phyloP scores from a whole-genome alignment of 768 basidiomycete species.

The Kwoniella bestiolae region DNA sequence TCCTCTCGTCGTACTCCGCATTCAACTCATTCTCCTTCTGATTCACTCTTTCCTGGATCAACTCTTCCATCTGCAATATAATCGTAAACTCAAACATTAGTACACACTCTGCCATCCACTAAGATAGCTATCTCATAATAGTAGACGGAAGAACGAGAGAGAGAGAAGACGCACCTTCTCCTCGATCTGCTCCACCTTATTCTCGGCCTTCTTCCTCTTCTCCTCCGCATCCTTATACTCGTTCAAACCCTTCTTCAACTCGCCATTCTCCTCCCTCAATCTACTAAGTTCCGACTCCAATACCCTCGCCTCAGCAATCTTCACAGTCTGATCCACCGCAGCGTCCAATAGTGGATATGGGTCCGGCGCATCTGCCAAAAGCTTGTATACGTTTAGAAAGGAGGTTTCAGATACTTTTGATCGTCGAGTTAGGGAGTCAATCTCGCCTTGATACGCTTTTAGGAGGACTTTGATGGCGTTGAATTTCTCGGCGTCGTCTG shows the following conservation, averaged over 20 bases:
- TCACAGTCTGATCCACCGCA: slow-evolving; percentile 93
- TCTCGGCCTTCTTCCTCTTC: slow-evolving; percentile 75
- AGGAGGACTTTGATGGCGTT: slow-evolving; percentile 85
- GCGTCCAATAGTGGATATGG: slow-evolving; percentile 95
- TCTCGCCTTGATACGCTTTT: slow-evolving; percentile 96
- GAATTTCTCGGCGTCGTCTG: slow-evolving; percentile 80
- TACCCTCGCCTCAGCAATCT: slow-evolving; percentile 77
- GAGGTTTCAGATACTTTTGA: slow-evolving; percentile 91
- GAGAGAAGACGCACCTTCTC: slow-evolving; percentile 66
- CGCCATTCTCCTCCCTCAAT: slow-evolving; percentile 78
- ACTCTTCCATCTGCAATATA: slow-evolving; percentile 80
- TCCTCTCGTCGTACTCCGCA: slow-evolving; percentile 93
- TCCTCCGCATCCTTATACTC: slow-evolving; percentile 70
- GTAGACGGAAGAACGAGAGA: not conserved
- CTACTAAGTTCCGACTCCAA: slow-evolving; percentile 74
- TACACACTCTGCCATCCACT: not conserved
- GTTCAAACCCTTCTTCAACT: slow-evolving; percentile 70
- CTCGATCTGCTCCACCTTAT: slow-evolving; percentile 76
- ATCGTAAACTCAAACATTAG: not conserved
- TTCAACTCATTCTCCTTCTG: slow-evolving; percentile 97
- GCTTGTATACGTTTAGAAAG: slow-evolving; percentile 95
- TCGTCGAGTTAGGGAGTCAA: slow-evolving; percentile 90
- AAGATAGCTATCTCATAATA: too few species aligned
- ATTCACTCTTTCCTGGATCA: slow-evolving; percentile 83
- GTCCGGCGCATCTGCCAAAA: slow-evolving; percentile 94